Evolutionary conservation across 2,329 filamentous ascomycete species (phyloP).

Genomic region (Rhynchosporium secalis): DNA sequence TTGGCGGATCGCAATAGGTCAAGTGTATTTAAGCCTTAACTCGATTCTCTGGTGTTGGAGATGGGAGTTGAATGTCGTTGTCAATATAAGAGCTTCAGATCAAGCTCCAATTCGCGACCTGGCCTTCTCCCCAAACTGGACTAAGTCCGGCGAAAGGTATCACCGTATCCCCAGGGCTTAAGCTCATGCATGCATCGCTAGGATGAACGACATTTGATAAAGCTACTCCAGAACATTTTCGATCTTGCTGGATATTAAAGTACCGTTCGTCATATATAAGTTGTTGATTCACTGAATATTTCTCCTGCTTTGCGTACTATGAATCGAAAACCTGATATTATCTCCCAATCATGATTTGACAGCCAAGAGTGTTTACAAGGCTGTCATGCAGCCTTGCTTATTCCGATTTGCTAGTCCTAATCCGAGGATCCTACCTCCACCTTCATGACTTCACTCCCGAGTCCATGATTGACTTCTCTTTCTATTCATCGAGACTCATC

Average conservation of each 20-base stretch:
- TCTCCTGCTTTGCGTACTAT: no score
- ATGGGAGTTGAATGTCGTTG: not conserved
- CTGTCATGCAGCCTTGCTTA: conserved; percentile 8
- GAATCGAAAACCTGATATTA: no score
- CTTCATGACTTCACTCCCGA: conserved; percentile 6
- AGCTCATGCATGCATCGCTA: conserved; percentile 26
- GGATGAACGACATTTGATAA: not conserved
- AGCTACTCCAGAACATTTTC: not conserved
- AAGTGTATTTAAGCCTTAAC: not conserved
- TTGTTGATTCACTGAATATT: not conserved
- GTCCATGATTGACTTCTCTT: not conserved
- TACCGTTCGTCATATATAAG: not conserved
- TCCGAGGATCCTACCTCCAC: conserved; percentile 7
- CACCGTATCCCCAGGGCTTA: conserved; percentile 3
- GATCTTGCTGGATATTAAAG: not conserved
- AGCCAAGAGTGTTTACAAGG: conserved; percentile 8
- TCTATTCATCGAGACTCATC: not conserved
- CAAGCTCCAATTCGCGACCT: conserved; percentile 23
- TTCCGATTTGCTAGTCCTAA: conserved; percentile 8
- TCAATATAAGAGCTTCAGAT: not conserved
- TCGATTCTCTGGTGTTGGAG: not conserved
- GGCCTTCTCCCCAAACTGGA: conserved; percentile 22
- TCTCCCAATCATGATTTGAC: no score
- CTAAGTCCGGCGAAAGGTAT: conserved; percentile 22
- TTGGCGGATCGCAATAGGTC: not conserved